phyloP scores from a whole-genome alignment of 2,329 filamentous ascomycete species.

The Fusarium zealandicum region DNA sequence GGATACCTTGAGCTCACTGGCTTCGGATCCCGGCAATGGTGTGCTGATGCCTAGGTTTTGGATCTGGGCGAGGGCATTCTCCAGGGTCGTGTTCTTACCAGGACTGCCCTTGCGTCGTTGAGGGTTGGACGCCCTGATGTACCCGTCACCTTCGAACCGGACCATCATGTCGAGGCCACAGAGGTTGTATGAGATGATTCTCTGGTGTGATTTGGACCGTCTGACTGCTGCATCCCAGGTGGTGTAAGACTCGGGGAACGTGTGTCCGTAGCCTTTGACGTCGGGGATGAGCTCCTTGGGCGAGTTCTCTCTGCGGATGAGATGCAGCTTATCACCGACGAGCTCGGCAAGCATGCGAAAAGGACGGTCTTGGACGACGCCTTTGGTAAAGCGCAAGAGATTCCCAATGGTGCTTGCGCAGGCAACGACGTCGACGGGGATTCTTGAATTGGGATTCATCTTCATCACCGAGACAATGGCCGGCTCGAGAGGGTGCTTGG shows the following conservation, averaged over 20 bases:
- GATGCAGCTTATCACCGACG: constrained; percentile 65
- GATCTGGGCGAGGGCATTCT: constrained; percentile 3
- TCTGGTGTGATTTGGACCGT: constrained; percentile 67
- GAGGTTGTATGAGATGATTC: constrained; percentile 66
- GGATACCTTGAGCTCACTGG: constrained; percentile 17
- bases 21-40: background rate
- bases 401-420: constrained; percentile 69
- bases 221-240: constrained; percentile 64
- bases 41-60: constrained; percentile 12
- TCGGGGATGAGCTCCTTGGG: constrained; percentile 62
- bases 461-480: constrained; percentile 51
- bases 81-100: background rate
- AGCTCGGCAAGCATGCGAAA: constrained; percentile 68
- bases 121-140: constrained; percentile 14
- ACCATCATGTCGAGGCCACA: constrained; percentile 46
- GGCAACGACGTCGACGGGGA: constrained; percentile 63
- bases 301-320: constrained; percentile 67
- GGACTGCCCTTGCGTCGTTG: background rate
- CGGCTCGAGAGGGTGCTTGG: constrained; percentile 59
- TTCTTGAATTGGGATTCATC: constrained; percentile 24
- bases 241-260: constrained; percentile 72
- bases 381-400: constrained; percentile 63
- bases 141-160: constrained; percentile 43
- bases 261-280: constrained; percentile 69
- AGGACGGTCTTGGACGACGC: constrained; percentile 52